Base-by-base conservation (phyloP, 306 rosid species). In the Trichosanthes cucumerina region DNA sequence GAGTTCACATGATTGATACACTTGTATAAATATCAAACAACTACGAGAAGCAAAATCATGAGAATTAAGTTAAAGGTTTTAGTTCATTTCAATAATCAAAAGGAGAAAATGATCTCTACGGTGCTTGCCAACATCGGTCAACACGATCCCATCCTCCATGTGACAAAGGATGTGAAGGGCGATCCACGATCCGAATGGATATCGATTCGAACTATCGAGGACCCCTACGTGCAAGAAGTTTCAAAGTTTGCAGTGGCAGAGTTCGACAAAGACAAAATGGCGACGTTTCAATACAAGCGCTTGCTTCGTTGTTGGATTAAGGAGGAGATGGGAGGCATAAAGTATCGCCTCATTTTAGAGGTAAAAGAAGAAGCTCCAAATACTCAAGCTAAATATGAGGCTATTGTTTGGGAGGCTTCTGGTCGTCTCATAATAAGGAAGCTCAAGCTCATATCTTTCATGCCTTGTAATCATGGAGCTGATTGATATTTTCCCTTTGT, bases 391-490 rank as follows among this genome's bases (percentile, higher is more conserved):
- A 41, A 21, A 43, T 43, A 69, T 41, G 75, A 69, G 11, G 56
- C 75, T 69, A 6, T 69, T 69, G 75, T 69, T 6, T 69, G 75
- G 75, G 75, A 69, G 54, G 53, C 75, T 13, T 69, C 75, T 5
- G 54, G 75, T 0, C 75, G 75, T 21, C 6, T 69, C 6, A 69
- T 69, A 3, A 69, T 69, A 69, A 69, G 75, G 34, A 69, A 69
- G 54, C 34, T 69, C 0, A 69, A 69, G 75, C 54, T 69, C 16
- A 0, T 69, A 23, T 69, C 75, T 69, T 69, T 69, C 36, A 14
- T 23, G 9, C 36, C 54, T 43, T 69, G n/a, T 2, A 13, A 12
- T 9, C 74, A 66, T 66, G 74, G 74, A 16, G 50, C 33, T 41
- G 75, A 23, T 1, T 69, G 56, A 69, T 54, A 23, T 69, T 43